Conservation (phyloP, 495 filamentous ascomycete species). For the Tetracladium setigerum region DNA sequence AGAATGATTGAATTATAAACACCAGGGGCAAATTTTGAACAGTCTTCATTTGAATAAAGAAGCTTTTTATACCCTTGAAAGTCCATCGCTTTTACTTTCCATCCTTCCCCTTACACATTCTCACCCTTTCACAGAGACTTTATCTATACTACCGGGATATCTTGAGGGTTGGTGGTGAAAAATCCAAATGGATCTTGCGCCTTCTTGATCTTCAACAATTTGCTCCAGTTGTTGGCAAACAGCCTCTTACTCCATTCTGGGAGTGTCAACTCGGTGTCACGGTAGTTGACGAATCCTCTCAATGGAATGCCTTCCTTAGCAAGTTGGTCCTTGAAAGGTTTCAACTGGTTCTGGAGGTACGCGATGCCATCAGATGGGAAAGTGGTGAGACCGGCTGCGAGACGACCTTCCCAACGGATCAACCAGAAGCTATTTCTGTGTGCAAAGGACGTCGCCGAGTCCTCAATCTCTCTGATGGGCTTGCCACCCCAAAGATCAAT, state of each 20-base stretch:
- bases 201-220: background rate
- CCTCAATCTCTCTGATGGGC: background rate
- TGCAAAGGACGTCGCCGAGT: background rate
- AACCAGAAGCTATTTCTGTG: background rate
- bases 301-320: background rate
- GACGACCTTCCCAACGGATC: constrained; percentile 1
- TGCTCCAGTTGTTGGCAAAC: background rate
- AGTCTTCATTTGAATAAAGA: too few species aligned
- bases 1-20: too few species aligned
- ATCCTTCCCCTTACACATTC: too few species aligned
- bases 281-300: constrained; percentile 2
- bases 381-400: background rate
- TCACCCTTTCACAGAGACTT: too few species aligned
- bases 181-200: background rate
- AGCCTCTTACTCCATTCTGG: background rate
- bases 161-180: background rate
- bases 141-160: background rate
- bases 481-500: constrained; percentile 1
- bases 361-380: background rate
- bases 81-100: too few species aligned
- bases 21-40: too few species aligned
- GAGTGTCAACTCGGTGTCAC: background rate
- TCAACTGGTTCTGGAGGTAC: background rate
- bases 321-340: constrained; percentile 2
- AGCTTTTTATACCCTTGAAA: too few species aligned